Conservation (phyloP, 371 early-diverging fungal species). For the Rhizoclosmatium hyalinum region DNA sequence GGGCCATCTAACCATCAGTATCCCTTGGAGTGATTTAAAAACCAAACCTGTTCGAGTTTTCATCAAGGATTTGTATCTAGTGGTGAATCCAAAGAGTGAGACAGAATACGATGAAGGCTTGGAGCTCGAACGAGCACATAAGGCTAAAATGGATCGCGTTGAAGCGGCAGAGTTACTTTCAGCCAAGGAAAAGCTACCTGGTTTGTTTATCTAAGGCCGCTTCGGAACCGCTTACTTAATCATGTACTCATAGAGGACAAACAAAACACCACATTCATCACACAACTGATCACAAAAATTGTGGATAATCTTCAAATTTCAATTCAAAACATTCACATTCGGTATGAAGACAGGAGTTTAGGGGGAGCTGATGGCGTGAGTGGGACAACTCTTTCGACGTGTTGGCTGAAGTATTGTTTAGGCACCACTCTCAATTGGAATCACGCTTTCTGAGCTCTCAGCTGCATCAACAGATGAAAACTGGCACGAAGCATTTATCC, state of each 20-base stretch:
- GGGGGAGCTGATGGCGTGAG: conserved; percentile 47
- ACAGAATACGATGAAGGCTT: conserved; percentile 82
- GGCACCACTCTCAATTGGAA: conserved; percentile 88
- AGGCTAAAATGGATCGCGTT: conserved; percentile 82
- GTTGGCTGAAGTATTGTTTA: conserved; percentile 21
- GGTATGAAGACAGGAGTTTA: conserved; percentile 89
- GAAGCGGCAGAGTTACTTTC: conserved; percentile 78
- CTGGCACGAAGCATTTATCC: conserved; percentile 84
- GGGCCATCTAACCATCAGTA: conserved; percentile 88
- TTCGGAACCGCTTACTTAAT: neutral
- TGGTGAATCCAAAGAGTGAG: conserved; percentile 84
- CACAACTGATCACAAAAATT: conserved; percentile 85
- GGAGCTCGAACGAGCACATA: conserved; percentile 78
- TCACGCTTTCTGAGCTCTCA: conserved; percentile 88
- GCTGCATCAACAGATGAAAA: conserved; percentile 91
- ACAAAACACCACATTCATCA: conserved; percentile 46
- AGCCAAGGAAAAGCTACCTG: conserved; percentile 39
- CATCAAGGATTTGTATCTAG: conserved; percentile 87
- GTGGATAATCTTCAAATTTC: conserved; percentile 95
- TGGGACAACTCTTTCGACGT: neutral
- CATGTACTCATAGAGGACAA: conserved; percentile 31
- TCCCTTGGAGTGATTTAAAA: conserved; percentile 97
- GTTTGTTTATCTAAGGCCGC: conserved; percentile 34
- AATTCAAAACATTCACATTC: conserved; percentile 93
- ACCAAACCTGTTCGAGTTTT: conserved; percentile 87